Conservation (phyloP, 2,329 filamentous ascomycete species). For the Penicillium sp. region DNA sequence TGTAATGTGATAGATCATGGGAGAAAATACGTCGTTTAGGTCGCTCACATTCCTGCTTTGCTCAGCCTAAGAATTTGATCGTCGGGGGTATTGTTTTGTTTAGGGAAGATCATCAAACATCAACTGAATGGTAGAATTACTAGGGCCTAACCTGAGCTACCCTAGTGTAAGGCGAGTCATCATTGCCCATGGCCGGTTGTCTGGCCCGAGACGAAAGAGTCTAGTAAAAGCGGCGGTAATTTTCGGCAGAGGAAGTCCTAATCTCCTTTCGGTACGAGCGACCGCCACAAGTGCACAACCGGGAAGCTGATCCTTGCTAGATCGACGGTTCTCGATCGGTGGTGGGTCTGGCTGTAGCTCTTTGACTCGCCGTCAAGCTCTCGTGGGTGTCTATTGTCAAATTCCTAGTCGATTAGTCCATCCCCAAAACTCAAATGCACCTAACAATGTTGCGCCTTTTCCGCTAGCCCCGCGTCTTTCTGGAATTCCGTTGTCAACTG, state of each 20-base stretch:
- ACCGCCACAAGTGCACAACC: conserved; percentile 5
- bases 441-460: conserved; percentile 3
- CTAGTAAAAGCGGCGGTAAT: conserved; percentile 6
- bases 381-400: conserved; percentile 17
- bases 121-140: neutral
- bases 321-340: conserved; percentile 21
- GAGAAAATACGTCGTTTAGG: neutral
- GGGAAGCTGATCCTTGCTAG: conserved; percentile 16
- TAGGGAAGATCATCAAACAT: neutral
- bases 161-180: neutral
- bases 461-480: conserved; percentile 9
- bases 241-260: conserved; percentile 7
- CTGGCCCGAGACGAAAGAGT: conserved; percentile 1
- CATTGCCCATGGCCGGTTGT: conserved; percentile 1
- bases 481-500: conserved; percentile 12
- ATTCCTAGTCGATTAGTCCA: conserved; percentile 6
- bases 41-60: conserved; percentile 11
- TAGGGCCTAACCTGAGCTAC: neutral
- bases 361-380: conserved; percentile 9
- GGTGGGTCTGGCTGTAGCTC: conserved; percentile 16
- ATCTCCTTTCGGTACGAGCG: conserved; percentile 10
- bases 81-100: neutral
- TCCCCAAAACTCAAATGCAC: conserved; percentile 14
- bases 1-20: conserved; percentile 14
- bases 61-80: neutral